A percentile compares a stretch with the other conserved stretches of the same genome.
phyloP scores from a whole-genome alignment of 768 basidiomycete genomes.

The Daedaleopsis nitida region DNA sequence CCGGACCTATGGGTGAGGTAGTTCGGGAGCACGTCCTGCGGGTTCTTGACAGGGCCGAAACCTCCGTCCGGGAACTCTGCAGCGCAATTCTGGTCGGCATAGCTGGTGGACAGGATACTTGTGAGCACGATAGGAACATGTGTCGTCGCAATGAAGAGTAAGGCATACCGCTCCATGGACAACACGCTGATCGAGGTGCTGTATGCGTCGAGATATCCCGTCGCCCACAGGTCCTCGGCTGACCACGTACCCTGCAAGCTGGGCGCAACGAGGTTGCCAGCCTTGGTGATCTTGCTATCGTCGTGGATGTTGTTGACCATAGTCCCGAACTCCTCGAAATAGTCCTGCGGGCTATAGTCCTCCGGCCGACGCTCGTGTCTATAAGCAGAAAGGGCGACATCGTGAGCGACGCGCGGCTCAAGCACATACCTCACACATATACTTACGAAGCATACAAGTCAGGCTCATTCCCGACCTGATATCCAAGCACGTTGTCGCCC shows the following conservation, averaged over 20 bases:
- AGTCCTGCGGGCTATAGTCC: conserved; percentile 44
- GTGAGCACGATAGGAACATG: neutral
- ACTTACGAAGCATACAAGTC: conserved; percentile 56
- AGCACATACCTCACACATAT: conserved; percentile 3
- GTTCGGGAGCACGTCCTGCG: conserved; percentile 48
- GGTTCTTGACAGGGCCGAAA: conserved; percentile 40
- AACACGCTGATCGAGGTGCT: conserved; percentile 44
- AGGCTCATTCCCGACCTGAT: conserved; percentile 79
- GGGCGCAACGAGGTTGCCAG: conserved; percentile 60
- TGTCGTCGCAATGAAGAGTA: neutral
- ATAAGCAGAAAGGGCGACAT: neutral
- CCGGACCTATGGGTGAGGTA: conserved; percentile 66
- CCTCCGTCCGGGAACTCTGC: conserved; percentile 41
- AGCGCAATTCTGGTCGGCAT: conserved; percentile 64
- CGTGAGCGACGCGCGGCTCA: neutral
- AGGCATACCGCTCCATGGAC: conserved; percentile 55
- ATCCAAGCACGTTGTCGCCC: conserved; percentile 63
- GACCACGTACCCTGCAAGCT: conserved; percentile 58
- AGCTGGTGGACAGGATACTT: conserved; percentile 36
- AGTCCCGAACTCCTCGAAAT: conserved; percentile 51
- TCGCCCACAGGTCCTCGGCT: conserved; percentile 53
- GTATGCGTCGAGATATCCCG: conserved; percentile 50
- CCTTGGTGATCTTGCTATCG: conserved; percentile 40
- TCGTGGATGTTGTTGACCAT: conserved; percentile 47
- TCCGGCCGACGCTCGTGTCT: conserved; percentile 39